phyloP scores from a whole-genome alignment of 2,329 filamentous ascomycete genomes.

The Ophiocordyceps australis region DNA sequence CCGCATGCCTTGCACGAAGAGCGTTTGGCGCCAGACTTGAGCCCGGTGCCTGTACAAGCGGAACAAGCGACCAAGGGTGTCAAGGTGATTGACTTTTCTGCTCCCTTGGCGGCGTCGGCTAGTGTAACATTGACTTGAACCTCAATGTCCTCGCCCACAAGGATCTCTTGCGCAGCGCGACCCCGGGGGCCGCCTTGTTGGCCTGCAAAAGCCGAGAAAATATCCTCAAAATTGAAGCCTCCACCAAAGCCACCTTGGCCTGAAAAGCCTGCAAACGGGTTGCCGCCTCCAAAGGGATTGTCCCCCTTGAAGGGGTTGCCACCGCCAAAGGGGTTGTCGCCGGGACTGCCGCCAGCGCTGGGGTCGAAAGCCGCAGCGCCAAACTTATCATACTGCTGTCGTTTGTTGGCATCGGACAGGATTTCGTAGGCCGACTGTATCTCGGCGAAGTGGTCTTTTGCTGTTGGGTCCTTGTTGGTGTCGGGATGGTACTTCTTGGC shows the following conservation, averaged over 20 bases:
- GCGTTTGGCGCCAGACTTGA: conserved; percentile 65
- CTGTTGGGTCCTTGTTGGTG: conserved; percentile 86
- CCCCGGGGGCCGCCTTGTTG: conserved; percentile 32
- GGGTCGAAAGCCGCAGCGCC: conserved; percentile 80
- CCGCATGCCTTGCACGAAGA: conserved; percentile 63
- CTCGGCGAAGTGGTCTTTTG: conserved; percentile 88
- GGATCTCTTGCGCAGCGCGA: conserved; percentile 59
- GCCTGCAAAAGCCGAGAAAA: conserved; percentile 74
- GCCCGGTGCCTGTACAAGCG: conserved; percentile 65
- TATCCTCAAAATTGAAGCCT: conserved; percentile 89
- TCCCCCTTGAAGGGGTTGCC: no score
- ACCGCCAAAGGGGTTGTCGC: conserved; percentile 41
- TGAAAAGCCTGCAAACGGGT: conserved; percentile 41
- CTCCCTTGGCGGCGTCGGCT: conserved; percentile 88
- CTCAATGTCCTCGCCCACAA: conserved; percentile 94
- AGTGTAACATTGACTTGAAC: conserved; percentile 87
- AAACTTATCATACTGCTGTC: conserved; percentile 79
- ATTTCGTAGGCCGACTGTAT: conserved; percentile 90
- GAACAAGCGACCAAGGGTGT: conserved; percentile 66
- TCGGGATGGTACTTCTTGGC: conserved; percentile 97
- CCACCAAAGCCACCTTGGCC: conserved; percentile 51
- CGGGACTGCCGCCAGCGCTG: conserved; percentile 43
- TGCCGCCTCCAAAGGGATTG: conserved; percentile 16
- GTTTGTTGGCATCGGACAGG: conserved; percentile 83
- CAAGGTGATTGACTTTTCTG: conserved; percentile 72